Evolutionary conservation across 768 basidiomycete species (phyloP).

Genomic region (Mycena amicta): DNA sequence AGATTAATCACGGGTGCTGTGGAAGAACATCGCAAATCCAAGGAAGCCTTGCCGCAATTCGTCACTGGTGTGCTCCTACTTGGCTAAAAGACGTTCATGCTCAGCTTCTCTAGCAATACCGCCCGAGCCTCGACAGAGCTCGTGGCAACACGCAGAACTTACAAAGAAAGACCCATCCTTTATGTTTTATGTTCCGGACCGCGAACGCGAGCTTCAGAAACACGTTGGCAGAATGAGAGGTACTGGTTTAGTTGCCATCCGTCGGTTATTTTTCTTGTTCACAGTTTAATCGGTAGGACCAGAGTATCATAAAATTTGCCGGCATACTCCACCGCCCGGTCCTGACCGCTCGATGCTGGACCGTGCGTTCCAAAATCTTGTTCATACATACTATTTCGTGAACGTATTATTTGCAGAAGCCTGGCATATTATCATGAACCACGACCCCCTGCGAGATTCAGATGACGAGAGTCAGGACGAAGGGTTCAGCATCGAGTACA

Average conservation of each 20-base stretch:
- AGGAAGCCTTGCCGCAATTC: neutral
- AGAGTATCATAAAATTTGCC: constrained; percentile 7
- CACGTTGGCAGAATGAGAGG: neutral
- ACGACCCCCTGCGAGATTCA: constrained; percentile 71
- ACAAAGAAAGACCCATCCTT: constrained; percentile 48
- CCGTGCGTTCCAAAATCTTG: constrained; percentile 45
- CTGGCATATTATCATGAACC: constrained; percentile 64
- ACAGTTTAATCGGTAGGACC: no score
- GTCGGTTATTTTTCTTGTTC: no score
- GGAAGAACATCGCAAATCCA: constrained; percentile 22
- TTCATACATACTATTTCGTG: no score
- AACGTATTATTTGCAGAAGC: constrained; percentile 60
- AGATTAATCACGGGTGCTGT: constrained; percentile 59
- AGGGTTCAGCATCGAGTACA: constrained; percentile 63
- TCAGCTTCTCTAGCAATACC: neutral
- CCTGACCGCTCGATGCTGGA: constrained; percentile 49
- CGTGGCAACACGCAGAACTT: constrained; percentile 32
- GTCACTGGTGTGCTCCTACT: neutral
- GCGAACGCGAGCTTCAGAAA: neutral
- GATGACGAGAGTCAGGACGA: constrained; percentile 73
- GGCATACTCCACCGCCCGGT: constrained; percentile 15
- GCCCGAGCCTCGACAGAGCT: constrained; percentile 27
- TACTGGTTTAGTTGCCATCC: no score
- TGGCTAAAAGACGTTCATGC: neutral
- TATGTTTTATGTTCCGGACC: constrained; percentile 53